Evolutionary conservation across 164 flowering plant genomes (phyloP).

Genomic region (Litsea cubeba): DNA sequence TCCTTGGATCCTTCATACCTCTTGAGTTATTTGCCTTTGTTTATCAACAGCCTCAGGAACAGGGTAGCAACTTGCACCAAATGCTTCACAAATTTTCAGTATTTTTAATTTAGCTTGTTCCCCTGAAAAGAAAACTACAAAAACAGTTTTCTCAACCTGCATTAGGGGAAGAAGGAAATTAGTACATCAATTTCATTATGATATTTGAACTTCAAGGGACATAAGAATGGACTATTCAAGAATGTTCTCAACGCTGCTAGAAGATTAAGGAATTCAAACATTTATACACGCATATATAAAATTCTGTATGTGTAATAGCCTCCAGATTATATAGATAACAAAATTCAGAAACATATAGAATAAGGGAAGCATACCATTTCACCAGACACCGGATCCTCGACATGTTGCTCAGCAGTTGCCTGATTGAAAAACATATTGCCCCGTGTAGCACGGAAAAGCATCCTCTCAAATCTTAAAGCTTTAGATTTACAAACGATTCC

Average conservation of each 20-base stretch:
- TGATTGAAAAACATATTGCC: slow-evolving; percentile 99
- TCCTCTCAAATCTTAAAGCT: slow-evolving; percentile 84
- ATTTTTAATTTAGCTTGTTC: slow-evolving; percentile 93
- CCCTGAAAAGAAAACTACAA: slow-evolving; percentile 96
- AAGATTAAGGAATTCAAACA: neutral
- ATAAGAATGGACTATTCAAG: neutral
- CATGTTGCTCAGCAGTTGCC: slow-evolving; percentile 70
- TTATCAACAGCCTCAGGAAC: slow-evolving; percentile 85
- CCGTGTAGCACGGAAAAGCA: slow-evolving; percentile 95
- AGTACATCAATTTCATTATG: neutral
- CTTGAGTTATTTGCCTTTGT: slow-evolving; percentile 80
- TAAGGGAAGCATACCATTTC: slow-evolving; percentile 57
- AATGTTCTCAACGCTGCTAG: neutral
- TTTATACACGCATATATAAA: neutral
- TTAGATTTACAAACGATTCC: slow-evolving; percentile 84
- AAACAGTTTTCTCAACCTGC: slow-evolving; percentile 90
- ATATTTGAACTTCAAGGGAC: neutral
- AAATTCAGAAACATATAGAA: neutral
- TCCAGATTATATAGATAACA: neutral
- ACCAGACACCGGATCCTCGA: slow-evolving; percentile 67
- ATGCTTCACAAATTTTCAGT: slow-evolving; percentile 94
- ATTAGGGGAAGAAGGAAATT: slow-evolving; percentile 5
- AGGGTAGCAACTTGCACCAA: slow-evolving; percentile 98
- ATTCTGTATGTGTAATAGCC: neutral
- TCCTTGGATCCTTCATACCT: slow-evolving; percentile 42